These are phyloP conservation scores for Mycena amicta DNA, from an alignment of 768 basidiomycete genomes.

Conservation along the genomic window DNA sequence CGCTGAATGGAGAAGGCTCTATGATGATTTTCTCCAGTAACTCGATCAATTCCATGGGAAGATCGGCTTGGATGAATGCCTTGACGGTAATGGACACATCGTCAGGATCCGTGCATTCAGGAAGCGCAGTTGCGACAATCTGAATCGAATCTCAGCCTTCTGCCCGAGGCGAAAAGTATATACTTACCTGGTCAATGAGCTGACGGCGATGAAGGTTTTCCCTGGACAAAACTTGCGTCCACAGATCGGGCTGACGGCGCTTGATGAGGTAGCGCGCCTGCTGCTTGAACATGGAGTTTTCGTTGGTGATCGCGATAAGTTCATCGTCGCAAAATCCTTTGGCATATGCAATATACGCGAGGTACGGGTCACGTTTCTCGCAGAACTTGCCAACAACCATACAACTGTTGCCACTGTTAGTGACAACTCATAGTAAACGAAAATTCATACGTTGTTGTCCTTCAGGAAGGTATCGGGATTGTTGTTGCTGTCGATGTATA, in stretches of 20 bases:
- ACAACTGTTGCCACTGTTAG: slow-evolving; percentile 58
- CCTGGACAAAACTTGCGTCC: slow-evolving; percentile 89
- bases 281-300: slow-evolving; percentile 99
- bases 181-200: slow-evolving; percentile 89
- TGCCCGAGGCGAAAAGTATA: too few species aligned
- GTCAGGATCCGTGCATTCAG: slow-evolving; percentile 96
- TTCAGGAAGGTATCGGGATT: slow-evolving; percentile 98
- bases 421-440: not conserved
- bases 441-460: slow-evolving; percentile 85
- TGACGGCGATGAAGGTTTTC: slow-evolving; percentile 93
- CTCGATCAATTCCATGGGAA: slow-evolving; percentile 96
- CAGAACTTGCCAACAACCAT: slow-evolving; percentile 99
- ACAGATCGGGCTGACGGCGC: slow-evolving; percentile 91
- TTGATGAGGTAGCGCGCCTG: slow-evolving; percentile 98
- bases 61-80: slow-evolving; percentile 95
- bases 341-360: slow-evolving; percentile 98
- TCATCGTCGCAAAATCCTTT: slow-evolving; percentile 99
- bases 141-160: too few species aligned
- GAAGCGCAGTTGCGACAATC: slow-evolving; percentile 93
- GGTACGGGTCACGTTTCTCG: slow-evolving; percentile 95
- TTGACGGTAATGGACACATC: slow-evolving; percentile 99
- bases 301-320: slow-evolving; percentile 94
- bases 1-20: slow-evolving; percentile 95
- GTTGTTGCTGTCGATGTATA: slow-evolving; percentile 97
- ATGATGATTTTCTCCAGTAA: slow-evolving; percentile 98